Conservation (phyloP, 2,329 filamentous ascomycete genomes). For the Colletotrichum euphorbiae region DNA sequence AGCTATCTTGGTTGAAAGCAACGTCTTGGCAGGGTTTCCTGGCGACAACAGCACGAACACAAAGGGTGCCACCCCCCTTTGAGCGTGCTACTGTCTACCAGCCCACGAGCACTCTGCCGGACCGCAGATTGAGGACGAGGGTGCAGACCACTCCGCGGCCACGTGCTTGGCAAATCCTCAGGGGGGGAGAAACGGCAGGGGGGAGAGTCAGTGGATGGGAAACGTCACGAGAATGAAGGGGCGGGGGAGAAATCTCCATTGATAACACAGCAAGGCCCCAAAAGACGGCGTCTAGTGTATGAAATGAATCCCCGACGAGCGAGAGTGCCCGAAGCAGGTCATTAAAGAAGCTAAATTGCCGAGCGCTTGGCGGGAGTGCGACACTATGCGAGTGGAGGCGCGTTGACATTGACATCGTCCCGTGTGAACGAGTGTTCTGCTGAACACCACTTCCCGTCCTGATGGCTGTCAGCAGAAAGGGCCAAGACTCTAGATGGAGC, state of each 20-base stretch:
- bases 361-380: constrained; percentile 30
- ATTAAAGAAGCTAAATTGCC: constrained; percentile 17
- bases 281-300: not conserved
- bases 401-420: not conserved
- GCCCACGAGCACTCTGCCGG: constrained; percentile 14
- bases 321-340: constrained; percentile 15
- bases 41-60: constrained; percentile 4
- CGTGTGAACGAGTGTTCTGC: too few relatives aligned
- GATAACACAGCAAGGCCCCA: not conserved
- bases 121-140: not conserved
- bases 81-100: not conserved
- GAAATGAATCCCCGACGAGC: constrained; percentile 1
- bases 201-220: constrained; percentile 14
- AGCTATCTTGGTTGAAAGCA: constrained; percentile 17
- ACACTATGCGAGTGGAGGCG: constrained; percentile 2
- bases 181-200: constrained; percentile 15
- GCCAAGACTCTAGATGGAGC: constrained; percentile 16
- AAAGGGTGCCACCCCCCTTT: not conserved
- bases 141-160: constrained; percentile 13
- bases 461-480: constrained; percentile 1
- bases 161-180: constrained; percentile 24
- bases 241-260: not conserved
- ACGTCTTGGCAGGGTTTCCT: constrained; percentile 32
- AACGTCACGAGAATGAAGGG: constrained; percentile 27
- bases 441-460: not conserved